These are phyloP conservation scores for Bretziella fagacearum DNA, from an alignment of 2,329 filamentous ascomycete genomes.

Conservation along the genomic window DNA sequence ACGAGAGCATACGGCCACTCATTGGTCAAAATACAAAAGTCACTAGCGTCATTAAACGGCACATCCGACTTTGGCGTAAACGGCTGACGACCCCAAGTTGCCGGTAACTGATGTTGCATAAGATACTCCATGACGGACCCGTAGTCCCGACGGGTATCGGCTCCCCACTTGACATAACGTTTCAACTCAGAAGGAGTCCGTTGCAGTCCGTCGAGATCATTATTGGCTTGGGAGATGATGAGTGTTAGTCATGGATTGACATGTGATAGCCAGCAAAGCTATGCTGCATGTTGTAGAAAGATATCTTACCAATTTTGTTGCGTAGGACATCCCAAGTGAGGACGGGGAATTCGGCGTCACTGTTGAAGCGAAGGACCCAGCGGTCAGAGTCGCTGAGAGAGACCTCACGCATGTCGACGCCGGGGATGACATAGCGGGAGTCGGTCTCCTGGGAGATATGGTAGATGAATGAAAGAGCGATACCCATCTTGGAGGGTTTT, in stretches of 20 bases:
- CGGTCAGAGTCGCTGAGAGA: conserved; percentile 12
- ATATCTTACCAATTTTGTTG: conserved; percentile 10
- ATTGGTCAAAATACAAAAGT: conserved; percentile 61
- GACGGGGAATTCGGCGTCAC: conserved; percentile 10
- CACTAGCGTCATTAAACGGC: conserved; percentile 37
- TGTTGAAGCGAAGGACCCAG: conserved; percentile 11
- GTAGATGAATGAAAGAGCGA: conserved; percentile 10
- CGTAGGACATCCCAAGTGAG: conserved; percentile 9
- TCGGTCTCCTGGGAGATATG: conserved; percentile 5
- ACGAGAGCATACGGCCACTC: conserved; percentile 85
- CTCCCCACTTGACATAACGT: conserved; percentile 62
- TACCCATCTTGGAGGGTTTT: conserved; percentile 10
- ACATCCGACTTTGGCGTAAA: conserved; percentile 33
- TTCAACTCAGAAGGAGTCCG: conserved; percentile 66
- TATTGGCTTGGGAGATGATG: conserved; percentile 24
- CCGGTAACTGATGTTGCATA: conserved; percentile 50
- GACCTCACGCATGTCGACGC: conserved; percentile 13
- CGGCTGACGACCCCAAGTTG: conserved; percentile 45
- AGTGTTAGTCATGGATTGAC: background rate
- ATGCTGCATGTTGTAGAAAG: background rate
- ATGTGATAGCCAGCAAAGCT: too few species aligned
- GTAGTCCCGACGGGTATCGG: conserved; percentile 51
- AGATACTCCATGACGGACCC: conserved; percentile 70
- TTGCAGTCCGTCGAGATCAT: conserved; percentile 57
- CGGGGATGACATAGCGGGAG: conserved; percentile 13